Conservation (phyloP, 805 yeast genomes). For the Groenewaldozyma tartarivorans region DNA sequence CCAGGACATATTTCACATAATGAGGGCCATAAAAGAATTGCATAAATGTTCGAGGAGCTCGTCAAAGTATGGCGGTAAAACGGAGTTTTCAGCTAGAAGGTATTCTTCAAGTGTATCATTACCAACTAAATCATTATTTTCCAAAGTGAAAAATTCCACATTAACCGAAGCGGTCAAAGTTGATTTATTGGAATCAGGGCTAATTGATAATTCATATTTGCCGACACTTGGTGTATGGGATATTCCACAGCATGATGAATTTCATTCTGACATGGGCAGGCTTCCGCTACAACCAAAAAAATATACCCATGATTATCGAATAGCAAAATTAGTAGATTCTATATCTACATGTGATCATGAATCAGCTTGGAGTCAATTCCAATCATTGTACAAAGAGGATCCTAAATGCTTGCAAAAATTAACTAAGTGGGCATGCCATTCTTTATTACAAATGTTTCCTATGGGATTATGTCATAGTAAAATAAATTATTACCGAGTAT, state of each 20-base stretch:
- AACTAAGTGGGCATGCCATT: conserved; percentile 2
- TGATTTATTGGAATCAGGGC: neutral
- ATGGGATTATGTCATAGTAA: neutral
- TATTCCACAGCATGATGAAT: neutral
- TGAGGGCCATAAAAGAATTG: no score
- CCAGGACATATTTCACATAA: no score
- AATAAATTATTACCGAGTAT: neutral
- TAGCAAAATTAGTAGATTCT: neutral
- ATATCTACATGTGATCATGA: neutral
- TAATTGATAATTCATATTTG: neutral
- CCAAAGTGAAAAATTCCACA: neutral
- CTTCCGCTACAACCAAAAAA: neutral
- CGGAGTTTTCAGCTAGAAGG: no score
- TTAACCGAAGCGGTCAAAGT: neutral
- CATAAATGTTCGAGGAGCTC: no score
- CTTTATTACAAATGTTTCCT: conserved; percentile 4
- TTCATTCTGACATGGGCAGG: neutral
- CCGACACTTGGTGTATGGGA: neutral
- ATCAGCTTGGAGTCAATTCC: conserved; percentile 12
- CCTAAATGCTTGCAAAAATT: conserved; percentile 6
- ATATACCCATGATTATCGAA: neutral
- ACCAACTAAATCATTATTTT: no score
- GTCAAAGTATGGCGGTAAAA: no score
- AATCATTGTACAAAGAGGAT: conserved; percentile 7
- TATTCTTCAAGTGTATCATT: no score